These are phyloP conservation scores for Cryptococcus sp. DNA, from an alignment of 1,284 basidiomycete species.

Conservation along the genomic window DNA sequence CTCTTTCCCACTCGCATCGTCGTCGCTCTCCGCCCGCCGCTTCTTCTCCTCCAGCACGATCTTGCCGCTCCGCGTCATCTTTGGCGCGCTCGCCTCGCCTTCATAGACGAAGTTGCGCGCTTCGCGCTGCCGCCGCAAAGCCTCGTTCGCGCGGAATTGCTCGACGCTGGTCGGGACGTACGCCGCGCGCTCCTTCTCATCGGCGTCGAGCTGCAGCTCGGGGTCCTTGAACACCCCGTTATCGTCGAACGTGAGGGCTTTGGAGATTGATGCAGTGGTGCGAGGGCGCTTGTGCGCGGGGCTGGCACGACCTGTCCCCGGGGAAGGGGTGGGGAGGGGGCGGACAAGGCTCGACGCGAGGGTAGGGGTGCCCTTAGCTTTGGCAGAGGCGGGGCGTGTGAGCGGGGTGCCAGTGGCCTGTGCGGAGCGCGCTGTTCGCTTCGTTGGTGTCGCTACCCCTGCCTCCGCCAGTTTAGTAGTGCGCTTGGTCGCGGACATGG, in stretches of 20 bases:
- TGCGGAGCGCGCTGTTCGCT: not conserved
- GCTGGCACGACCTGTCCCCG: not conserved
- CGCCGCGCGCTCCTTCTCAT: conserved; percentile 5
- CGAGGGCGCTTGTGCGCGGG: conserved; percentile 9
- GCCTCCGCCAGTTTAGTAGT: not conserved
- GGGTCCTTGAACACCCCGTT: conserved; percentile 8
- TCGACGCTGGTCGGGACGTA: not conserved
- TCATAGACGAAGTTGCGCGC: conserved; percentile 48
- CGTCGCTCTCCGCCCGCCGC: not conserved
- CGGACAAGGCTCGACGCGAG: conserved; percentile 9
- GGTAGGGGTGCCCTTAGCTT: conserved; percentile 10
- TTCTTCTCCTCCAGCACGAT: conserved; percentile 16
- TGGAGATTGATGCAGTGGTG: conserved; percentile 6
- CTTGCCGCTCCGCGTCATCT: conserved; percentile 41
- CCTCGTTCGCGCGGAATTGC: conserved; percentile 37
- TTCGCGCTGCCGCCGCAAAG: conserved; percentile 37
- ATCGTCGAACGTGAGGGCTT: conserved; percentile 12
- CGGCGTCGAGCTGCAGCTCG: not conserved
- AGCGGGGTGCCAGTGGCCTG: not conserved
- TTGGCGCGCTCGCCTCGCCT: conserved; percentile 44
- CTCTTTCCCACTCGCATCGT: conserved; percentile 3
- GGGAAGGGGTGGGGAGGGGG: conserved; percentile 15
- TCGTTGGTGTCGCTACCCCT: not conserved
- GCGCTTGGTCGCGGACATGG: not conserved
- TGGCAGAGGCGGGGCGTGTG: conserved; percentile 1